Evolutionary conservation across 371 early-diverging fungal species (phyloP), one percentile per base, ranked within the genome.

Genomic region (Apophysomyces sp.): DNA sequence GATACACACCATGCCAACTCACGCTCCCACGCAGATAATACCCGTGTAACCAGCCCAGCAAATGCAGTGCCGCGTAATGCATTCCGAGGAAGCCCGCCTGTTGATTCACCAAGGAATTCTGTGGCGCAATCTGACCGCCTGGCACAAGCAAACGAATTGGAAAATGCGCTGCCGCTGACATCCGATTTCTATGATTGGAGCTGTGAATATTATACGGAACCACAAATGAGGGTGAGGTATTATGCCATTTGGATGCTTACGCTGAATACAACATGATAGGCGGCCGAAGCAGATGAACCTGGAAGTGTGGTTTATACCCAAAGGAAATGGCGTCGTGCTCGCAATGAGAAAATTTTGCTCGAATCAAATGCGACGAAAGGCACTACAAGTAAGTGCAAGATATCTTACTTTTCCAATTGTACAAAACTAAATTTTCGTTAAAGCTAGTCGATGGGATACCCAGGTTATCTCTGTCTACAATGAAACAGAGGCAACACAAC

Each of bases 161-260:
- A 72, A 9, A 58, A 63, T 60, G 52, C 57, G 27, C 66, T 87
- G 26, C 83, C 84, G 15, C 59, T 85, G 26, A 69, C 77, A 32
- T 92, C 92, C 1, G 73, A 71, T 7, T 91, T 93, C 52, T 94
- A 89, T 60, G 91, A 92, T 54, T 92, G 91, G 93, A 90, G 91
- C 68, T 87, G 91, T 61, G 91, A 91, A 68, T 93, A 91, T 73
- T 95, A 94, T 75, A 83, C 86, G n/a, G 92, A 94, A 67, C 93
- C 96, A 21, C 96, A 94, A 67, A 92, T 94, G 89, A 75, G 84
- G 70, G 92, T 87, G 72, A 71, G 73, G 44, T 29, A 18, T 36
- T 32, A 21, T 21, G 16, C 13, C 37, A 6, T 7, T 28, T n/a
- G n/a, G 32, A 52, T 30, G 31, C 51, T 12, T 57, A 26, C 13